These are phyloP conservation scores for Graphiopsis chlorocephala DNA, from an alignment of 2,329 filamentous ascomycete genomes.

Conservation along the genomic window DNA sequence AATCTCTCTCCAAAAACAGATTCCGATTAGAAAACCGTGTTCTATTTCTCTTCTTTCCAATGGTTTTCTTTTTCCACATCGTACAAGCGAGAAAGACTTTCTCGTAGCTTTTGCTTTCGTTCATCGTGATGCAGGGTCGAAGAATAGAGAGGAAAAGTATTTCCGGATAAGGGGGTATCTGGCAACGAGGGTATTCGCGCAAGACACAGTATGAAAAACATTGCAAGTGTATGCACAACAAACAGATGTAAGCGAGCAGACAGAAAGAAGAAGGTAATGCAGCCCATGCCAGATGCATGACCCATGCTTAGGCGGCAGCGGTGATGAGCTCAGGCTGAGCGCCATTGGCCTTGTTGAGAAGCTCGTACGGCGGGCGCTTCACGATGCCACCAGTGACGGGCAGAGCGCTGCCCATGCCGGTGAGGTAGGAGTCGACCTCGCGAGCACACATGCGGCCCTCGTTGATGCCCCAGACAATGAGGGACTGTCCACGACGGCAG, in stretches of 20 bases:
- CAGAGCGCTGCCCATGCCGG: slow-evolving; percentile 69
- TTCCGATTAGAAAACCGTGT: neutral
- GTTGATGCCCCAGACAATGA: slow-evolving; percentile 99
- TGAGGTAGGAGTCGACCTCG: slow-evolving; percentile 86
- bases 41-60: neutral
- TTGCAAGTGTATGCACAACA: neutral
- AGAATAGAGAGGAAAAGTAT: neutral
- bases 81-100: neutral
- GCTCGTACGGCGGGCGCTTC: slow-evolving; percentile 74
- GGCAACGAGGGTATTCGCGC: slow-evolving; percentile 9
- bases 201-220: neutral
- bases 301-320: slow-evolving; percentile 30
- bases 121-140: neutral
- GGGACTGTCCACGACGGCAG: slow-evolving; percentile 87
- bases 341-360: slow-evolving; percentile 49
- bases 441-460: slow-evolving; percentile 90
- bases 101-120: neutral
- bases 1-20: neutral
- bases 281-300: neutral
- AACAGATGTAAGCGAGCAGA: neutral
- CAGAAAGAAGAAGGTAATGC: neutral
- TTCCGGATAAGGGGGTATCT: slow-evolving; percentile 1
- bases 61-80: neutral
- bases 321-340: slow-evolving; percentile 39
- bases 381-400: slow-evolving; percentile 92